Conservation (phyloP, 1,284 basidiomycete species). For the Clitocybe nebularis region DNA sequence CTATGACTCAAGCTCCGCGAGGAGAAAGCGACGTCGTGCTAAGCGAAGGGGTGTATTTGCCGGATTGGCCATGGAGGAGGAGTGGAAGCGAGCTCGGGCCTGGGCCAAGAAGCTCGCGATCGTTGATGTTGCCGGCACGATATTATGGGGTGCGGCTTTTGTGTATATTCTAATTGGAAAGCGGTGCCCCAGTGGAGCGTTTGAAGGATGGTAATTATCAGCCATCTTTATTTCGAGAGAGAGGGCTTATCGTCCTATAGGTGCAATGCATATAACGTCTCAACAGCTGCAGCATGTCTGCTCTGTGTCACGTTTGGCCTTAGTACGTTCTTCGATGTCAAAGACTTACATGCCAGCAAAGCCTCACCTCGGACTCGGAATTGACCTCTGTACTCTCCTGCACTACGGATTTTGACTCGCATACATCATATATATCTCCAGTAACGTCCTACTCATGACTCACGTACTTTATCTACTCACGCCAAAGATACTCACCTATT, state of each 20-base stretch:
- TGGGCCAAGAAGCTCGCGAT: slow-evolving; percentile 49
- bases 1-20: slow-evolving; percentile 15
- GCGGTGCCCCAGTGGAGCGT: slow-evolving; percentile 57
- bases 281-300: slow-evolving; percentile 56
- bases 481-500: neutral
- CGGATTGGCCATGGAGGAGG: slow-evolving; percentile 58
- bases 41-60: slow-evolving; percentile 50
- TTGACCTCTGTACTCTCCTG: slow-evolving; percentile 5
- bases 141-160: slow-evolving; percentile 57
- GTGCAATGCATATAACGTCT: slow-evolving; percentile 69
- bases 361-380: slow-evolving; percentile 40
- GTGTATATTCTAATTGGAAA: slow-evolving; percentile 57
- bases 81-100: slow-evolving; percentile 54
- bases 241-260: slow-evolving; percentile 27
- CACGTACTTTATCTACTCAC: too few species aligned
- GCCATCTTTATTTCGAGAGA: neutral
- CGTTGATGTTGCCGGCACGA: slow-evolving; percentile 44
- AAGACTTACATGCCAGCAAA: slow-evolving; percentile 59
- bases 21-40: slow-evolving; percentile 23
- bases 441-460: too few species aligned
- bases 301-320: slow-evolving; percentile 51
- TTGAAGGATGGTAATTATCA: slow-evolving; percentile 53
- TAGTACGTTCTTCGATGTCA: slow-evolving; percentile 60
- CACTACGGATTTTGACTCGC: slow-evolving; percentile 9
- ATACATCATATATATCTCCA: too few species aligned